These are phyloP conservation scores for Cryptococcus deneoformans DNA, from an alignment of 1,284 basidiomycete species.

Conservation along the genomic window DNA sequence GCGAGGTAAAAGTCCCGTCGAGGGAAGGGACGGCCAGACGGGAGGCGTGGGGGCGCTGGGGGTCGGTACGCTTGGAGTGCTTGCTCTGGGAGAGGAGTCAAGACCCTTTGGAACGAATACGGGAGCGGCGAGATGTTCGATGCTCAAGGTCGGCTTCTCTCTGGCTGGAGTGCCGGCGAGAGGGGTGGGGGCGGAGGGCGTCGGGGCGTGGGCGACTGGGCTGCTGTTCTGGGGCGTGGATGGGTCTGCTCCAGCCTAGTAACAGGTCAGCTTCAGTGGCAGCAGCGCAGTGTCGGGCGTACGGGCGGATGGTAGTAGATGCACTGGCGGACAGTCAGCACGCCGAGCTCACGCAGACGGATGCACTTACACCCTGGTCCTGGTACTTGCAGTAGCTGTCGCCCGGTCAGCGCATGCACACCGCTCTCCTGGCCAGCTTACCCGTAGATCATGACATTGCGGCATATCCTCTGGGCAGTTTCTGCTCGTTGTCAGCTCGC, in stretches of 20 bases:
- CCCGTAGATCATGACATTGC: constrained; percentile 86
- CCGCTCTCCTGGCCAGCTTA: constrained; percentile 43
- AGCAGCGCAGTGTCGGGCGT: constrained; percentile 49
- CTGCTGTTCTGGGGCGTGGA: constrained; percentile 5
- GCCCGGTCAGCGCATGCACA: not conserved
- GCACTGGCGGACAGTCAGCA: constrained; percentile 52
- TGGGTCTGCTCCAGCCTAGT: constrained; percentile 14
- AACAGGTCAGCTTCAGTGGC: not conserved
- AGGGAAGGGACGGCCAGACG: not conserved
- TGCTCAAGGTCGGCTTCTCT: constrained; percentile 10
- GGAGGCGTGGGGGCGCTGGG: not conserved
- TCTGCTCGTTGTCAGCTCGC: constrained; percentile 15
- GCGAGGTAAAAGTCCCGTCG: not conserved
- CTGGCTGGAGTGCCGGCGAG: not conserved
- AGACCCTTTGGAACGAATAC: constrained; percentile 76
- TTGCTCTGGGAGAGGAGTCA: constrained; percentile 15
- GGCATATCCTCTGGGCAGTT: constrained; percentile 66
- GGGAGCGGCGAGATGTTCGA: constrained; percentile 57
- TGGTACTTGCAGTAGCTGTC: constrained; percentile 75
- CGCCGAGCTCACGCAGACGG: not conserved
- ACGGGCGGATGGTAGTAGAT: constrained; percentile 75
- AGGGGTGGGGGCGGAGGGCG: not conserved
- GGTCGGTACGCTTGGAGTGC: not conserved
- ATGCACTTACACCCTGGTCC: constrained; percentile 61
- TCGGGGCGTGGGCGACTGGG: constrained; percentile 8